A percentile compares a stretch with the other conserved stretches of the same genome.
Conservation (phyloP, 1,284 basidiomycete species). For the Ustilago tritici region DNA sequence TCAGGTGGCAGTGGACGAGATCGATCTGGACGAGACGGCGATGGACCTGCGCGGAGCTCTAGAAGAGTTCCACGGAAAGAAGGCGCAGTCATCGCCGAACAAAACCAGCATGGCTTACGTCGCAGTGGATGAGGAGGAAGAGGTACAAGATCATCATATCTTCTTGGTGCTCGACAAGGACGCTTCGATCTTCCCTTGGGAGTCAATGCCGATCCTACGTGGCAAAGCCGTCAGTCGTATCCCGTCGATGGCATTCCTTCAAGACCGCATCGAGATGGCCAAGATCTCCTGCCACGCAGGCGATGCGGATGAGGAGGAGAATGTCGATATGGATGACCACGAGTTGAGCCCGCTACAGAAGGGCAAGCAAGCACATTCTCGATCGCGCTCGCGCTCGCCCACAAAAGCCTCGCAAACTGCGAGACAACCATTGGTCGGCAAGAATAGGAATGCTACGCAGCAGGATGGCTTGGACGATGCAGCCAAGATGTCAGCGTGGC, state of each 20-base stretch:
- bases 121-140: constrained; percentile 31
- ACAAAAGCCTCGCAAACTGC: constrained; percentile 13
- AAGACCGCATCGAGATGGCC: constrained; percentile 75
- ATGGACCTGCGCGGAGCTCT: constrained; percentile 61
- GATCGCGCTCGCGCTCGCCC: constrained; percentile 29
- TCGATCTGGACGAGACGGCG: constrained; percentile 87
- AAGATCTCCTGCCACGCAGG: constrained; percentile 26
- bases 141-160: constrained; percentile 80
- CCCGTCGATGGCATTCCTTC: constrained; percentile 86
- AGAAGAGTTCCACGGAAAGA: constrained; percentile 56
- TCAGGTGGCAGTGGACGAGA: constrained; percentile 87
- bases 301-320: constrained; percentile 4
- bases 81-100: constrained; percentile 39
- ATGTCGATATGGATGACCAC: constrained; percentile 22
- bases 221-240: constrained; percentile 89
- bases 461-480: background rate
- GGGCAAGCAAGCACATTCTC: constrained; percentile 25
- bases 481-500: constrained; percentile 30
- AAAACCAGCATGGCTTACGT: constrained; percentile 39
- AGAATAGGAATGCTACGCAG: constrained; percentile 1
- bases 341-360: constrained; percentile 45
- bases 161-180: constrained; percentile 93
- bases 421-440: constrained; percentile 19
- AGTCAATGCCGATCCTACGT: constrained; percentile 87
- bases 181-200: constrained; percentile 92